Conservation (phyloP, 768 basidiomycete species). For the Mrakia frigida region DNA sequence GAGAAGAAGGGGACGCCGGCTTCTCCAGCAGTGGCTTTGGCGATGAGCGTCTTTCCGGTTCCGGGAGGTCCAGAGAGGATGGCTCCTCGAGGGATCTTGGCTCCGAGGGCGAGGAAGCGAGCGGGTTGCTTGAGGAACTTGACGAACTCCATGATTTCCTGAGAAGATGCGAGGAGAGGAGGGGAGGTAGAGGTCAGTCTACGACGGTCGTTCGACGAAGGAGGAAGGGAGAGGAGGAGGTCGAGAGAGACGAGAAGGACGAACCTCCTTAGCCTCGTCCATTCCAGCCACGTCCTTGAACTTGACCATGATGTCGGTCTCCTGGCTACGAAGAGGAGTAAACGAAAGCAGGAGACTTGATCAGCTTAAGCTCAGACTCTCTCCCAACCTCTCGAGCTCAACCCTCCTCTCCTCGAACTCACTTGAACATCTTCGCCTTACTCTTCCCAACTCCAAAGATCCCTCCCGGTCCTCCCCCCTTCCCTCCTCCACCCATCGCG, state of each 20-base stretch:
- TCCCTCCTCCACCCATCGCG: slow-evolving; percentile 45
- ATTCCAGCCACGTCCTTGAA: slow-evolving; percentile 98
- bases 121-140: slow-evolving; percentile 95
- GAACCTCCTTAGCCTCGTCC: slow-evolving; percentile 92
- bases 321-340: slow-evolving; percentile 48
- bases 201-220: not conserved
- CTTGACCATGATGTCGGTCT: slow-evolving; percentile 84
- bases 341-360: not conserved
- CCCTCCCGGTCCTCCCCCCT: slow-evolving; percentile 66
- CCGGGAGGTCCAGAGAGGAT: slow-evolving; percentile 94
- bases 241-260: slow-evolving; percentile 18
- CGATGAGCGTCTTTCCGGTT: slow-evolving; percentile 95
- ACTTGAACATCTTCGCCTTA: slow-evolving; percentile 83
- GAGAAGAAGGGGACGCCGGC: slow-evolving; percentile 96
- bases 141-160: slow-evolving; percentile 99
- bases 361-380: not conserved
- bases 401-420: slow-evolving; percentile 1
- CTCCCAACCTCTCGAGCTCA: not conserved
- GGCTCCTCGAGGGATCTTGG: slow-evolving; percentile 93
- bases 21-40: slow-evolving; percentile 97
- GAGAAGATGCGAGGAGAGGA: not conserved
- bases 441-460: slow-evolving; percentile 98
- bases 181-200: not conserved
- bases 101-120: slow-evolving; percentile 91
- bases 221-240: not conserved